Conservation (phyloP, 306 rosid species). For the Lathyrus tuberosus region DNA sequence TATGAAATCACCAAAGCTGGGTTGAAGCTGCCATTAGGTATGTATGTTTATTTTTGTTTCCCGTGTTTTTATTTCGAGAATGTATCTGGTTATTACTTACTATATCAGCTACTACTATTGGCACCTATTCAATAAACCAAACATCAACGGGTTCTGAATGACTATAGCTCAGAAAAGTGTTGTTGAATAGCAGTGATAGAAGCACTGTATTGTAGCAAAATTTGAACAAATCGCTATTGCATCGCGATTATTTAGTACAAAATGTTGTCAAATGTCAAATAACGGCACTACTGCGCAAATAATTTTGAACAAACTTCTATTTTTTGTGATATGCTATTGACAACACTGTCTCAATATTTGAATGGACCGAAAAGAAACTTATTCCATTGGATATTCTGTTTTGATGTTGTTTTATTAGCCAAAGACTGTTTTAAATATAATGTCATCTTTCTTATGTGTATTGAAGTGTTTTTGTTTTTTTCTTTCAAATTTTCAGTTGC, state of each 20-base stretch:
- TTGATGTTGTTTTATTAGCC: slow-evolving; percentile 1
- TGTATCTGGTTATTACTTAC: slow-evolving; percentile 22
- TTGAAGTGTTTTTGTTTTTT: slow-evolving; percentile 9
- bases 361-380: not conserved
- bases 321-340: not conserved
- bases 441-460: slow-evolving; percentile 16
- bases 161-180: not conserved
- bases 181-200: not conserved
- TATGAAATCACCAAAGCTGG: slow-evolving; percentile 53
- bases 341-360: not conserved
- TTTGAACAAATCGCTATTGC: not conserved
- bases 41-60: not conserved
- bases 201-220: not conserved
- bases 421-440: slow-evolving; percentile 12
- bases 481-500: slow-evolving; percentile 48
- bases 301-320: not conserved
- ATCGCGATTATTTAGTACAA: not conserved
- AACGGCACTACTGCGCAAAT: not conserved
- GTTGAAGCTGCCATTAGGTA: slow-evolving; percentile 58
- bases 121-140: slow-evolving; percentile 1
- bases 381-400: slow-evolving; percentile 17
- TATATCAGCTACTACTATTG: not conserved
- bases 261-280: not conserved
- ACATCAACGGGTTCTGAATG: not conserved
- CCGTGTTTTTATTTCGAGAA: not conserved